Base-by-base conservation (phyloP, 805 yeast species). In the Hagleromyces aurorensis region DNA sequence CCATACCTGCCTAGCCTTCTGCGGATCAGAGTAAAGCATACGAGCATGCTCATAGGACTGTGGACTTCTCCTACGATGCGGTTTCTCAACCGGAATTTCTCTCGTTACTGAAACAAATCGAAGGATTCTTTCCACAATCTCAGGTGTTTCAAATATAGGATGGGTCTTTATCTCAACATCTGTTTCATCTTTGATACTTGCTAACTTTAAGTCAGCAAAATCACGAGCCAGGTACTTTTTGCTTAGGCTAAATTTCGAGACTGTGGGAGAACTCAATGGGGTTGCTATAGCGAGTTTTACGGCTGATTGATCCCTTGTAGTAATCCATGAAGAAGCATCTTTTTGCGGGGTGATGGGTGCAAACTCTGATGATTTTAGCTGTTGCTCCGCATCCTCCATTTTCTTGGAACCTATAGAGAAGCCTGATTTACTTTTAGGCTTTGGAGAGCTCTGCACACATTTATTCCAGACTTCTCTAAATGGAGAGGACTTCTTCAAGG, bases 101-200 rank as follows among this genome's bases (percentile, higher is more conserved):
- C 67, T 61, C 36, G 66, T 70, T 15, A 59, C 54, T 33, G 79
- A 85, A n/a, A 79, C 78, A 48, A 63, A 72, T 15, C 62, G 58
- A 16, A 85, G 46, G 8, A 85, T 80, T 32, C 65, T 63, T 37
- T 64, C 55, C 10, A 85, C 61, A 30, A 85, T 77, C 52, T 85
- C 96, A 0, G 95, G 94, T 19, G 79, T 75, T 29, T 65, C 62
- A 46, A 85, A 79, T 6, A 85, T 78, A 10, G 55, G 44, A 52
- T 62, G 56, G 44, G 36, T 13, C 28, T 19, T 41, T 22, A 5
- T 27, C 31, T 7, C 23, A n/a, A n/a, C n/a, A n/a, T n/a, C n/a
- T n/a, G n/a, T n/a, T n/a, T n/a, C n/a, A n/a, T n/a, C n/a, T n/a
- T n/a, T n/a, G n/a, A n/a, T n/a, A n/a, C n/a, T n/a, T n/a, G n/a